Base-by-base conservation (phyloP, 352 stramenopile species). In the Phytophthora chlamydospora region DNA sequence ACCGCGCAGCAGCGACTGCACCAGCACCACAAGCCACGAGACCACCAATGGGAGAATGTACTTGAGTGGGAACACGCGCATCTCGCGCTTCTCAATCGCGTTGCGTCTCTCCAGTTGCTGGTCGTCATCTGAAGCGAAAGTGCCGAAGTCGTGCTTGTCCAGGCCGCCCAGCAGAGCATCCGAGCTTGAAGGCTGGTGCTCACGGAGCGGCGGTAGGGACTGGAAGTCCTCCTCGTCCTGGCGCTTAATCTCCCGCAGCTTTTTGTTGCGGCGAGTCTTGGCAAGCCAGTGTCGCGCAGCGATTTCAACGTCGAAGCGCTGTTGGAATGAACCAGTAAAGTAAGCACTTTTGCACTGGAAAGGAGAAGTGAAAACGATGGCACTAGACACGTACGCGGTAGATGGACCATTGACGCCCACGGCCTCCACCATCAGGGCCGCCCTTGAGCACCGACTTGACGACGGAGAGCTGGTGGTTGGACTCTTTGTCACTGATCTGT, bases 21-120 rank as follows among this genome's bases (percentile, higher is more conserved):
- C 40, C 29, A 95, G 68, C 7, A 95, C 71, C 21, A 92, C 42
- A 12, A 92, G 65, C 86, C 86, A 95, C n/a, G 82, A 75, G 8
- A 75, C 19, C 9, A 90, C 61, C 8, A 93, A 62, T 12, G 81
- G 77, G 1, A 81, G 31, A 17, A 93, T 66, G 66, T 88, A 76
- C 33, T 64, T 62, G 1, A 90, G 53, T 12, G 86, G 86, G 45
- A 95, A 86, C 38, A 70, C 47, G 8, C 71, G 65, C 19, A 75
- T 78, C 34, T 91, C 83, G 4, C 58, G 65, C 8, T 76, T 50
- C 39, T 89, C 76, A 32, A 92, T 73, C 12, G 65, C 39, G 6
- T 73, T 62, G 41, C 78, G 83, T 24, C 70, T 80, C 19, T 73
- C 44, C 21, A 67, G 59, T 16, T 66, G 34, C 17, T 62, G 52